Percentiles rank a stretch among this genome's conserved stretches.
Evolutionary conservation across 345 rosid species (phyloP).

Genomic region (Noccaea bulbosa): DNA sequence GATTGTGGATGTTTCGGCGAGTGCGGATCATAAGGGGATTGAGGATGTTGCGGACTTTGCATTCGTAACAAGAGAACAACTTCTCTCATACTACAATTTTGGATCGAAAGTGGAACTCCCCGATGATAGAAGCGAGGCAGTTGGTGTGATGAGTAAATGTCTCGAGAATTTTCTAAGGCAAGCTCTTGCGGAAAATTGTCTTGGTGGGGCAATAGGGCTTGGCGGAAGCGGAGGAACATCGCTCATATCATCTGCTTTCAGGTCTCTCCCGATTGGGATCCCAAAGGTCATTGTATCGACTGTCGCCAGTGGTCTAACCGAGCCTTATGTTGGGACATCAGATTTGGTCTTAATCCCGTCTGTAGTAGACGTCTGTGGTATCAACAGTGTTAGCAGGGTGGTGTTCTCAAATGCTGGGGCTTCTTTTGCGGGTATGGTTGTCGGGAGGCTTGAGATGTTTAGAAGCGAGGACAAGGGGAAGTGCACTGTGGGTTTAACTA

Average conservation of each 20-base stretch:
- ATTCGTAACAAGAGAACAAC: slow-evolving; percentile 57
- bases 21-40: slow-evolving; percentile 44
- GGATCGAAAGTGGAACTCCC: slow-evolving; percentile 50
- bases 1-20: slow-evolving; percentile 76
- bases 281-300: slow-evolving; percentile 90
- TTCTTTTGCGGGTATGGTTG: slow-evolving; percentile 93
- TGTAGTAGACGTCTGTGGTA: slow-evolving; percentile 86
- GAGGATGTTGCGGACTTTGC: slow-evolving; percentile 48
- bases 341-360: slow-evolving; percentile 85
- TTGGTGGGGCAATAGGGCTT: slow-evolving; percentile 75
- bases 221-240: slow-evolving; percentile 96
- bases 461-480: slow-evolving; percentile 34
- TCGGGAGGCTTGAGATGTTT: slow-evolving; percentile 51
- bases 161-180: slow-evolving; percentile 60
- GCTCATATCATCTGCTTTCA: slow-evolving; percentile 71
- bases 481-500: slow-evolving; percentile 76
- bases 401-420: slow-evolving; percentile 86
- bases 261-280: slow-evolving; percentile 70
- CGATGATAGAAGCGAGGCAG: slow-evolving; percentile 74
- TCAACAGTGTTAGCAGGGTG: slow-evolving; percentile 81
- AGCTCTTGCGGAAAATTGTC: slow-evolving; percentile 44
- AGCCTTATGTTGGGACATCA: slow-evolving; percentile 78
- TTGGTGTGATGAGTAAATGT: slow-evolving; percentile 66
- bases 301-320: slow-evolving; percentile 87
- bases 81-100: slow-evolving; percentile 55